phyloP scores from a whole-genome alignment of 2,329 filamentous ascomycete species.

The Cadophora malorum region DNA sequence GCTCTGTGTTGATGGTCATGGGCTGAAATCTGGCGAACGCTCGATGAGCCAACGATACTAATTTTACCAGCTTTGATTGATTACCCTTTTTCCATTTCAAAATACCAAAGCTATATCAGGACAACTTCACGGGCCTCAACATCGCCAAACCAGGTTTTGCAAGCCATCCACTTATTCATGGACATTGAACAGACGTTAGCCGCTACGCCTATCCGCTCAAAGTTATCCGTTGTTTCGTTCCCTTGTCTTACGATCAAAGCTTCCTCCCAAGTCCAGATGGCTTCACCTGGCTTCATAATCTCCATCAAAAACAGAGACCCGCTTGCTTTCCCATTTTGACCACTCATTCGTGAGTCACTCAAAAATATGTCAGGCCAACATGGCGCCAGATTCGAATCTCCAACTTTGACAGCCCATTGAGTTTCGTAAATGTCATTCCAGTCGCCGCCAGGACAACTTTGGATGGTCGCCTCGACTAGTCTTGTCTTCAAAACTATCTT shows the following conservation, averaged over 20 bases:
- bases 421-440: slow-evolving; percentile 10
- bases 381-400: slow-evolving; percentile 6
- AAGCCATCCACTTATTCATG: slow-evolving; percentile 1
- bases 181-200: slow-evolving; percentile 17
- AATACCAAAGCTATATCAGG: neutral
- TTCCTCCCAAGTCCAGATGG: slow-evolving; percentile 20
- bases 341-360: neutral
- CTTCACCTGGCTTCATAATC: slow-evolving; percentile 12
- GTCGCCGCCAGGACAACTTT: neutral
- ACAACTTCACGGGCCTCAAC: neutral
- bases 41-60: no score
- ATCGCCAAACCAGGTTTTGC: slow-evolving; percentile 19
- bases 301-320: slow-evolving; percentile 8
- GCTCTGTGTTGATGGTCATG: no score
- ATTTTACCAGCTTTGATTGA: no score
- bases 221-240: slow-evolving; percentile 1
- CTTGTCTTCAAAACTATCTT: slow-evolving; percentile 12
- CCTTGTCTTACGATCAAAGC: slow-evolving; percentile 20
- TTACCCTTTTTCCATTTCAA: no score
- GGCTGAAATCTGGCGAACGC: no score
- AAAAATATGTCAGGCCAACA: slow-evolving; percentile 21
- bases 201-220: slow-evolving; percentile 22
- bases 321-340: neutral
- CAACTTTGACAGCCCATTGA: slow-evolving; percentile 14
- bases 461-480: slow-evolving; percentile 16